phyloP scores from a whole-genome alignment of 2,329 filamentous ascomycete genomes.

The Graphilbum ipis-grandicollis region DNA sequence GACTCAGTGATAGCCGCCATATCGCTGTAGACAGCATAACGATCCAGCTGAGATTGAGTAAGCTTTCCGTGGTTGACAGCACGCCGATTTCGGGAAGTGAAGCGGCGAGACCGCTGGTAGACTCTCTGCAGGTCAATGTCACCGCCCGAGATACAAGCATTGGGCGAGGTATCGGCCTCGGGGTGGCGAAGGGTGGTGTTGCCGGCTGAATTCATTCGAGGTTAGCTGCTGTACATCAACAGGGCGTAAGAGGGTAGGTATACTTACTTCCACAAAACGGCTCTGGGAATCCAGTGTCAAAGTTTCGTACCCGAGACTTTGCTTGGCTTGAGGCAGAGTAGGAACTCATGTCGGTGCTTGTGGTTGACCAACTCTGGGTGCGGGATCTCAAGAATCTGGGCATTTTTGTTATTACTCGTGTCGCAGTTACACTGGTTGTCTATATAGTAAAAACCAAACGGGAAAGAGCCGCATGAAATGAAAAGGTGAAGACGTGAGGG shows the following conservation, averaged over 20 bases:
- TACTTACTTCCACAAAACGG: conserved; percentile 28
- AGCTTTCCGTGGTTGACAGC: conserved; percentile 30
- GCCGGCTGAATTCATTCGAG: conserved; percentile 17
- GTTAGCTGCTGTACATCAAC: neutral
- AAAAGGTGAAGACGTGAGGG: neutral
- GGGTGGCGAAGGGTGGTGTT: conserved; percentile 47
- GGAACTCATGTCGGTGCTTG: conserved; percentile 5
- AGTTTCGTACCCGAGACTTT: conserved; percentile 1
- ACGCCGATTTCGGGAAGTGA: conserved; percentile 26
- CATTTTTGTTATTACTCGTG: conserved; percentile 2
- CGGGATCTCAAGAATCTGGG: conserved; percentile 6
- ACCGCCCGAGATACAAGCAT: conserved; percentile 37
- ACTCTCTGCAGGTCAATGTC: conserved; percentile 28
- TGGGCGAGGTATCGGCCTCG: conserved; percentile 38
- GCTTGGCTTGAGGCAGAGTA: conserved; percentile 3
- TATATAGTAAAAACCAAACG: too few relatives aligned
- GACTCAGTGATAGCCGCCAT: conserved; percentile 7
- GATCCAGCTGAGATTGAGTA: conserved; percentile 12
- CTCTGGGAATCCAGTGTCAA: conserved; percentile 34
- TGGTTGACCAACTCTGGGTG: conserved; percentile 9
- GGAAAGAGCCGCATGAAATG: too few relatives aligned
- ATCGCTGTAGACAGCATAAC: neutral
- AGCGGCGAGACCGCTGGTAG: conserved; percentile 24
- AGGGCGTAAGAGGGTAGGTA: neutral
- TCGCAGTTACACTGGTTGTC: neutral